Percentiles rank a stretch among this genome's conserved stretches.
Evolutionary conservation across 345 rosid genomes (phyloP).

Genomic region (Aquilaria sinensis): DNA sequence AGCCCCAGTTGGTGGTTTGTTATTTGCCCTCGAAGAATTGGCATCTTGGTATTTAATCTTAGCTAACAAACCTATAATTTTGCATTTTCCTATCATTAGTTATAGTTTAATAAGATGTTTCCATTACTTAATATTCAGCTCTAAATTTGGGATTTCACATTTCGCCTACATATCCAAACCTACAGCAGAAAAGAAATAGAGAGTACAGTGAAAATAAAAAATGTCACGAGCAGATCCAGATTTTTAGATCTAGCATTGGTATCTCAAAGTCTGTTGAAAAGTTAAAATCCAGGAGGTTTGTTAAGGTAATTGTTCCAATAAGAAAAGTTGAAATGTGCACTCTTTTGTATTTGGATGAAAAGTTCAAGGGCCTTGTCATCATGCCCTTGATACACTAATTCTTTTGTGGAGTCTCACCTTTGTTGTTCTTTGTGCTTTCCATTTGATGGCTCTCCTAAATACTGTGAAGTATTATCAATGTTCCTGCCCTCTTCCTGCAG

Average conservation of each 20-base stretch:
- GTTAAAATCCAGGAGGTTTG: background rate
- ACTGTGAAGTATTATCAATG: no score
- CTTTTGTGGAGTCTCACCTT: background rate
- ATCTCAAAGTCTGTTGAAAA: background rate
- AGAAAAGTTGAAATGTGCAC: background rate
- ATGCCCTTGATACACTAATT: background rate
- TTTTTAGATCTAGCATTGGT: background rate
- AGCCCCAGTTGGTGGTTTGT: constrained; percentile 90
- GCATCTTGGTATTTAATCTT: constrained; percentile 67
- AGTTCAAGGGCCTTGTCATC: background rate
- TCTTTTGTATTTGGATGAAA: background rate
- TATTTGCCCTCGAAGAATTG: constrained; percentile 94
- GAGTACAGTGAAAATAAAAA: no score
- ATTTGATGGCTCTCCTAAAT: background rate
- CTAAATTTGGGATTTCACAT: no score
- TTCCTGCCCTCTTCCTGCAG: constrained; percentile 23
- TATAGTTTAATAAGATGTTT: background rate
- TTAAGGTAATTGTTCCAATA: background rate
- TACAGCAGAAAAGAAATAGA: background rate
- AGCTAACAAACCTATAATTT: constrained; percentile 1
- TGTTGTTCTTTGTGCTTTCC: background rate
- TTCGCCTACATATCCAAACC: background rate
- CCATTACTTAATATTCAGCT: no score
- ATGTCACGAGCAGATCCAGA: no score
- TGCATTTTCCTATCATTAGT: background rate